phyloP scores from a whole-genome alignment of 805 yeast species.

The Candida hungchunana region DNA sequence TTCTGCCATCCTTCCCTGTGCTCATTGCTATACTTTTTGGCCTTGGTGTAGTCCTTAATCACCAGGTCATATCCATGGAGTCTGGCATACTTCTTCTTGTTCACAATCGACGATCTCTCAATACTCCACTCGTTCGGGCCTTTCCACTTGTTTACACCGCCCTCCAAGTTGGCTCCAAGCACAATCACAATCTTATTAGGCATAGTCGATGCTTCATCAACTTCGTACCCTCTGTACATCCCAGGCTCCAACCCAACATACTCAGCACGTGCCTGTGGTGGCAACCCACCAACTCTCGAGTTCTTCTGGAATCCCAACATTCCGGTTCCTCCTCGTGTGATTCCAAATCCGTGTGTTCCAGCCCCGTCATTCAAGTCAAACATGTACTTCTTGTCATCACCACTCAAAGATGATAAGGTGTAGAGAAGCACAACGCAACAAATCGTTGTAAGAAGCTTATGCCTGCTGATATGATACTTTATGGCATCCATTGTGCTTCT shows the following conservation, averaged over 20 bases:
- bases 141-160: conserved; percentile 38
- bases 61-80: conserved; percentile 45
- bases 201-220: conserved; percentile 6
- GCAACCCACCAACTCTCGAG: conserved; percentile 24
- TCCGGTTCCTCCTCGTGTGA: conserved; percentile 28
- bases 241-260: conserved; percentile 13
- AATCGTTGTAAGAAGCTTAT: conserved; percentile 10
- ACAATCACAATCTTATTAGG: conserved; percentile 32
- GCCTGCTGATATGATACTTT: conserved; percentile 12
- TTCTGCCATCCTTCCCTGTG: conserved; percentile 45
- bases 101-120: conserved; percentile 43
- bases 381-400: conserved; percentile 10
- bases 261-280: conserved; percentile 19
- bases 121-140: conserved; percentile 40
- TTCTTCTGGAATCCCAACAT: conserved; percentile 18
- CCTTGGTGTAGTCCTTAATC: conserved; percentile 40
- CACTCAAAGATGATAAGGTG: conserved; percentile 1
- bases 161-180: conserved; percentile 37
- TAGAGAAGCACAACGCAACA: conserved; percentile 1
- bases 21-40: conserved; percentile 46
- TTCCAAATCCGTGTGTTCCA: conserved; percentile 23
- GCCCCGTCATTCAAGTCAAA: conserved; percentile 22
- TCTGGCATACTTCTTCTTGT: conserved; percentile 45
- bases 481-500: conserved; percentile 8
- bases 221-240: conserved; percentile 13